phyloP scores from a whole-genome alignment of 1,139 yeast species.

The Saccharomyces hybrid region DNA sequence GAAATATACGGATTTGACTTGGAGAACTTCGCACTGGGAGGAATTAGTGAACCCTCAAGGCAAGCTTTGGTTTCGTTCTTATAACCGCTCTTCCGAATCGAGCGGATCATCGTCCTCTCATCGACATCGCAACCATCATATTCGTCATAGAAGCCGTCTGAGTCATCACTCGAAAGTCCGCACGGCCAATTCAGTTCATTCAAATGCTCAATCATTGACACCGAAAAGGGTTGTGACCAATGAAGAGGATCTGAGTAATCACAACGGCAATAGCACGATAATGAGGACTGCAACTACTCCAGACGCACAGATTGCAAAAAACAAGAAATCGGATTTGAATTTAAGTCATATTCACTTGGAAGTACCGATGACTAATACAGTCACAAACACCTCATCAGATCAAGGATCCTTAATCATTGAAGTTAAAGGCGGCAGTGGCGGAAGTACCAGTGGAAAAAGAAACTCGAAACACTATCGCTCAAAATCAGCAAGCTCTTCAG shows the following conservation, averaged over 20 bases:
- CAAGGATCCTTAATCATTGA: background rate
- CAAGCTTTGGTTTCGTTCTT: constrained; percentile 48
- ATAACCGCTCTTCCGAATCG: constrained; percentile 2
- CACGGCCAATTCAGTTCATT: background rate
- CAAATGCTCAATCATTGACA: background rate
- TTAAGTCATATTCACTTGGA: background rate
- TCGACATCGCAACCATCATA: constrained; percentile 6
- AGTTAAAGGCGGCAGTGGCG: background rate
- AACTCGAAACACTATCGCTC: constrained; percentile 4
- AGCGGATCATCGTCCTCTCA: background rate
- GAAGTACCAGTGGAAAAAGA: background rate
- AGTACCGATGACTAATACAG: background rate
- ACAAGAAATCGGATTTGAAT: background rate
- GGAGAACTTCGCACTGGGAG: constrained; percentile 63
- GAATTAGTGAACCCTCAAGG: constrained; percentile 51
- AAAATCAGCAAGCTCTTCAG: constrained; percentile 3
- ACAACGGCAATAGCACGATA: background rate
- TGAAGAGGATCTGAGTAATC: background rate
- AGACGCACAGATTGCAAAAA: background rate
- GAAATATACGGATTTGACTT: constrained; percentile 49
- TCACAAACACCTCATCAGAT: background rate
- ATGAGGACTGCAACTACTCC: background rate
- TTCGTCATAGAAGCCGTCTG: constrained; percentile 8
- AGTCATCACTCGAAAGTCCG: background rate
- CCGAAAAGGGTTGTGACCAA: background rate